Conservation (phyloP, 805 yeast species). For the Wickerhamiella siamensis region DNA sequence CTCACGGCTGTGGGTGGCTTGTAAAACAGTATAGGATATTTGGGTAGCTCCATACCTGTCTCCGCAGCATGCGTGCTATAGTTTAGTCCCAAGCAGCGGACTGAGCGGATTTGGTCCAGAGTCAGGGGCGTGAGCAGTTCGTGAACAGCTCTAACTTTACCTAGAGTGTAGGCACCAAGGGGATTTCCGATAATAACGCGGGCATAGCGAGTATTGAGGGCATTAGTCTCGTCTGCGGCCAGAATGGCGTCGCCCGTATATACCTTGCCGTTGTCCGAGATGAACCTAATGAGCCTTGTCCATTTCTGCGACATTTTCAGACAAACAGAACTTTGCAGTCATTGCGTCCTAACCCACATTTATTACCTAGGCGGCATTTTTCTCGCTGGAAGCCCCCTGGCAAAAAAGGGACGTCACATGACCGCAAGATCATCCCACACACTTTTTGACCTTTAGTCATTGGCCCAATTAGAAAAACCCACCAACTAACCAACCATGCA, state of each 20-base stretch:
- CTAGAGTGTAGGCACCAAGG: constrained; percentile 27
- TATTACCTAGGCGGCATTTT: no score
- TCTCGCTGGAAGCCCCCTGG: no score
- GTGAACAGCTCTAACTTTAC: constrained; percentile 25
- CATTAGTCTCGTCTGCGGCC: constrained; percentile 25
- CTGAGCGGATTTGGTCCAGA: constrained; percentile 26
- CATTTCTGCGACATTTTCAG: constrained; percentile 10
- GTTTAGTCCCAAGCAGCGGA: constrained; percentile 40
- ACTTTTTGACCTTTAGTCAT: neutral
- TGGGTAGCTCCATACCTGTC: constrained; percentile 30
- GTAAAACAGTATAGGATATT: constrained; percentile 36
- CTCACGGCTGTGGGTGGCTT: constrained; percentile 35
- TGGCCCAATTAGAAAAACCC: neutral
- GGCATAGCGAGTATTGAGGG: constrained; percentile 30
- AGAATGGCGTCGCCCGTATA: constrained; percentile 38
- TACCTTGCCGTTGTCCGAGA: constrained; percentile 30
- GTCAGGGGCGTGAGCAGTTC: constrained; percentile 31
- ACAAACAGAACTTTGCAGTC: no score
- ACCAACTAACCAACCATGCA: constrained; percentile 2
- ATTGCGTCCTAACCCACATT: no score
- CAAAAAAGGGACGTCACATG: no score
- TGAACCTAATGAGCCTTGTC: constrained; percentile 31
- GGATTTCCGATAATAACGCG: constrained; percentile 35
- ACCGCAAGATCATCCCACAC: neutral
- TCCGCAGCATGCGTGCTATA: constrained; percentile 33